Base-by-base conservation (phyloP, 78 protist species). In the Dictyostelium capitatum region DNA sequence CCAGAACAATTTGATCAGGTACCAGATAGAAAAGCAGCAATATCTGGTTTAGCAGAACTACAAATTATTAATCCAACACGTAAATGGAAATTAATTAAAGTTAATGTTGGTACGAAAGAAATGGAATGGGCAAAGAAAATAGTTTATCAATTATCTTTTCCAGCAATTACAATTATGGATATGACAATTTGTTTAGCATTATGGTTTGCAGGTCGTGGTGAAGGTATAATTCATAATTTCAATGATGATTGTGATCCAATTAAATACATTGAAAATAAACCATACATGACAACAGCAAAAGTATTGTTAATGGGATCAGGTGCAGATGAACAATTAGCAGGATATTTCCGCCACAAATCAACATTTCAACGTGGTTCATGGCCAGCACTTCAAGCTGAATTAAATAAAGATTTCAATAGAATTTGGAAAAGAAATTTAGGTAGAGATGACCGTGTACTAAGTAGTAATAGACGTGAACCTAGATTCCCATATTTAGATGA, bases 321-420 rank as follows among this genome's bases (percentile, higher is more conserved):
- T 4, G 98, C 99, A 9, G 99, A 98, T 69, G 99, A 97, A 82
- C 97, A 93, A 80, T 53, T 97, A 5, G 98, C 97, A 32, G 99
- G 99, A 3, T 98, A 98, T 83, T 87, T 97, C 19, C 67, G 99
- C 25, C 97, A 98, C 67, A 84, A 97, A 12, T 62, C 62, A 17
- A 50, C 82, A 14, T 96, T 89, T 43, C 72, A 12, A 6, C 23
- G 74, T 19, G 96, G 89, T 0, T 96, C 94, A 19, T 77, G 94
- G 96, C 28, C 19, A 17, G 83, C 47, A 20, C 78, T 97, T 48
- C 91, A 37, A 25, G n/a, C 14, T 3, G 98, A 97, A 73, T 50
- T 97, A 78, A 82, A 95, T 46, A 80, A 80, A 67, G 98, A 97
- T 78, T 57, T 96, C 28, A 65, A 75, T 30, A 69, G 98, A 37